Percentiles rank a stretch among this genome's conserved stretches.
Conservation (phyloP, 164 flowering plant species). For the Vitis rotundifolia region DNA sequence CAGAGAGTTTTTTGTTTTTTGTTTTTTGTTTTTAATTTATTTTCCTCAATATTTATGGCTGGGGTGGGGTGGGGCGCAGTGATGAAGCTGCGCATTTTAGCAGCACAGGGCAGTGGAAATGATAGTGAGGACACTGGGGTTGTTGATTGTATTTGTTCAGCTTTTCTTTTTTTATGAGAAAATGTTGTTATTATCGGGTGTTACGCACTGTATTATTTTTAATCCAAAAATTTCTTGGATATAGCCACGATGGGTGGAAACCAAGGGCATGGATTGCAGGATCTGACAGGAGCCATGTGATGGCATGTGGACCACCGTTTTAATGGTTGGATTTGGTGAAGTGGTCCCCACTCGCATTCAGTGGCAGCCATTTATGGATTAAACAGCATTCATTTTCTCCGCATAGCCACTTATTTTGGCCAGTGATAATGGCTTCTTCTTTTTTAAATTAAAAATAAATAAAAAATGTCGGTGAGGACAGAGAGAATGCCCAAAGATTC, state of each 20-base stretch:
- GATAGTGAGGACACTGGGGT: background rate
- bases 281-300: background rate
- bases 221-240: background rate
- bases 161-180: background rate
- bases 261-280: background rate
- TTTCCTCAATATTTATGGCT: background rate
- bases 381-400: no score
- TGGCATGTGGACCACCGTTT: no score
- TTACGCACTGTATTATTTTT: background rate
- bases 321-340: no score
- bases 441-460: no score
- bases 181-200: background rate
- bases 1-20: conserved; percentile 1
- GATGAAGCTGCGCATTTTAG: conserved; percentile 12
- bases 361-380: no score
- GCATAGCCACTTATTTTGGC: no score
- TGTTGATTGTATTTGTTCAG: background rate
- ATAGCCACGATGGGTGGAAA: background rate
- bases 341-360: no score
- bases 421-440: no score
- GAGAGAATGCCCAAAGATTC: no score
- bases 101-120: background rate
- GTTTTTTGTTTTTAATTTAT: background rate
- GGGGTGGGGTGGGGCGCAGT: background rate
- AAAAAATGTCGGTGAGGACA: no score